Evolutionary conservation across 768 basidiomycete genomes (phyloP).

Genomic region (Scleroderma bovista): DNA sequence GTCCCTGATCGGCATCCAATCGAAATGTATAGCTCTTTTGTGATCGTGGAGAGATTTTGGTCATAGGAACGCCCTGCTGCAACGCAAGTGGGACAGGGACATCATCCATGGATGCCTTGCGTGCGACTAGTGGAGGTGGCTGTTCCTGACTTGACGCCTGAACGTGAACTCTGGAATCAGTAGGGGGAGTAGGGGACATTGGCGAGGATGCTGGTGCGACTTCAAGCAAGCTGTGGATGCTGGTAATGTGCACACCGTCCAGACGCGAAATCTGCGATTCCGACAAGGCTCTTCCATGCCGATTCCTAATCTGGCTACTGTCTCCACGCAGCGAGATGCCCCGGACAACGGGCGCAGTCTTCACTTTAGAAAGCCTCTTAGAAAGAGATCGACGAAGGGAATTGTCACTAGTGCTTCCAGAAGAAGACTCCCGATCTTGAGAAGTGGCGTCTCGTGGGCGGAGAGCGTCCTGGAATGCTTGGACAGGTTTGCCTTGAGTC

Average conservation of each 20-base stretch:
- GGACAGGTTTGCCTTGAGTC: constrained; percentile 24
- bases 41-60: constrained; percentile 77
- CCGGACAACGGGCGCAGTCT: constrained; percentile 24
- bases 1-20: constrained; percentile 75
- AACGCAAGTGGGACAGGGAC: constrained; percentile 52
- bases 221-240: constrained; percentile 1
- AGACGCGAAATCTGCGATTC: constrained; percentile 1
- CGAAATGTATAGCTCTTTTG: constrained; percentile 66
- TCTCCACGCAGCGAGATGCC: constrained; percentile 20
- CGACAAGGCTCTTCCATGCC: not conserved
- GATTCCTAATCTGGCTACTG: constrained; percentile 22
- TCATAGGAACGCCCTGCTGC: constrained; percentile 65
- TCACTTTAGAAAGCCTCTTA: constrained; percentile 31
- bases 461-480: constrained; percentile 2
- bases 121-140: not conserved
- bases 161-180: no score
- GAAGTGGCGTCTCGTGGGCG: not conserved
- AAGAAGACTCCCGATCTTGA: not conserved
- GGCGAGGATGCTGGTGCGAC: not conserved
- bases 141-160: not conserved
- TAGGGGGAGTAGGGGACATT: no score
- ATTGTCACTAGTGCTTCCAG: constrained; percentile 1
- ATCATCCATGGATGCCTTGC: constrained; percentile 24
- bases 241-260: not conserved
- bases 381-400: constrained; percentile 30